Base-by-base conservation (phyloP, 192 early-diverging fungal genomes). In the Linnemannia schmuckeri region DNA sequence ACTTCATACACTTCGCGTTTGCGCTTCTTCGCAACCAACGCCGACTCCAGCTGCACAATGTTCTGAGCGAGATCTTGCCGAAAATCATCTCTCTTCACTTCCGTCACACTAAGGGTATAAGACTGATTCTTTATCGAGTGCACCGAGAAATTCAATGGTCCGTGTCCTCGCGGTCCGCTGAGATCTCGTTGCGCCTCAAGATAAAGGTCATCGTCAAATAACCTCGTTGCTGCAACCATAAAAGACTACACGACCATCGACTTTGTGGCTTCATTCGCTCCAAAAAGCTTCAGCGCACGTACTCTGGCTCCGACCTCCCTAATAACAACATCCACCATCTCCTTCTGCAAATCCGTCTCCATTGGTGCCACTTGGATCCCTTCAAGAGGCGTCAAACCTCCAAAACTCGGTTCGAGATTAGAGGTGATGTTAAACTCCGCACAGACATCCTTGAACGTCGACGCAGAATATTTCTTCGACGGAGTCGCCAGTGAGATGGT, bases 401-500 rank as follows among this genome's bases (percentile, higher is more conserved):
- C 41, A 27, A 72, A 1, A 8, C 10, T 18, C 10, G 63, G 61
- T 15, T 77, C 52, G 38, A 52, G 70, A 72, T 54, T 49, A 27
- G 38, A 82, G 68, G 69, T 82, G 57, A 22, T 82, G n/a, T n/a
- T n/a, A n/a, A n/a, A 82, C 38, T 82, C 80, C 72, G 10, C 9
- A 42, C 46, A 44, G 22, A 82, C 80, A 76, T 82, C 75, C 74
- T 82, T 76, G 80, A 76, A 82, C 4, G 68, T 77, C 75, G 70
- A 82, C 40, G 75, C 38, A 22, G 70, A 66, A 73, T 77, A 82
- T 2, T 12, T 35, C 44, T 82, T 82, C 41, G 70, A 35, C 38
- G 81, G 81, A 37, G 75, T 82, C 0, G 71, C 70, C 55, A 82
- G 70, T 40, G 75, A 76, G 3, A 82, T 52, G 24, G 35, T 66